Percentiles rank a stretch among this genome's conserved stretches.
These are phyloP conservation scores for Wickerhamiella sergipiensis DNA, from an alignment of 805 yeast genomes.

Conservation along the genomic window DNA sequence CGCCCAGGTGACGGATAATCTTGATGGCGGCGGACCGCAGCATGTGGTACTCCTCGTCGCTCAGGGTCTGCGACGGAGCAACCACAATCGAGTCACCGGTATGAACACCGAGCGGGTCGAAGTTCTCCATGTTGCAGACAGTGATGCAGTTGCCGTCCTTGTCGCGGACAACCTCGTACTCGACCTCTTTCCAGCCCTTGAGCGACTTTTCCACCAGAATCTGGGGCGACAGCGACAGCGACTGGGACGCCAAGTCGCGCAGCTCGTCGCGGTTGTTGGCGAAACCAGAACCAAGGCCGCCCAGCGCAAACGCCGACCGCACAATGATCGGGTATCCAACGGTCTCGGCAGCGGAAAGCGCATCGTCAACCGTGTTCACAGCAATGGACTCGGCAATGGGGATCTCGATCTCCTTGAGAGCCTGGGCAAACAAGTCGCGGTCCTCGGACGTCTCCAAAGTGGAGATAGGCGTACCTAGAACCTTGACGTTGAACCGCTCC, in stretches of 20 bases:
- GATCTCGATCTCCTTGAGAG: conserved; percentile 85
- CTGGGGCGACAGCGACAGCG: conserved; percentile 84
- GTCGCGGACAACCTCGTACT: conserved; percentile 96
- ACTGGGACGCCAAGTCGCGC: conserved; percentile 76
- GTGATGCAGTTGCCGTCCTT: conserved; percentile 94
- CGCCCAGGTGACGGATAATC: conserved; percentile 94
- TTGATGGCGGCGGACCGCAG: conserved; percentile 94
- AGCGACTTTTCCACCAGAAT: conserved; percentile 90
- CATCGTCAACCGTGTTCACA: conserved; percentile 85
- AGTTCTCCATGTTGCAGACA: conserved; percentile 98
- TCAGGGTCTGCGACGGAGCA: conserved; percentile 94
- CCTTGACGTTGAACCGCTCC: conserved; percentile 81
- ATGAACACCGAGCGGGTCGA: conserved; percentile 95
- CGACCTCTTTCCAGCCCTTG: conserved; percentile 99
- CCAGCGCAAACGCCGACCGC: conserved; percentile 92
- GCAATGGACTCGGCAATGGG: conserved; percentile 97
- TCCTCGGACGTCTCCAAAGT: conserved; percentile 96
- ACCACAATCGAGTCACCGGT: conserved; percentile 98
- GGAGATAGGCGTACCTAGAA: conserved; percentile 92
- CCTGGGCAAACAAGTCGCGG: conserved; percentile 90
- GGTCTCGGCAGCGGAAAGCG: conserved; percentile 71
- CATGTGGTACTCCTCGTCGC: conserved; percentile 97
- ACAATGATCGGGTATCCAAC: conserved; percentile 95
- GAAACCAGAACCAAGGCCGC: conserved; percentile 96
- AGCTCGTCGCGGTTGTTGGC: conserved; percentile 76